Conservation (phyloP, 371 early-diverging fungal species). For the Mortierella sp. region DNA sequence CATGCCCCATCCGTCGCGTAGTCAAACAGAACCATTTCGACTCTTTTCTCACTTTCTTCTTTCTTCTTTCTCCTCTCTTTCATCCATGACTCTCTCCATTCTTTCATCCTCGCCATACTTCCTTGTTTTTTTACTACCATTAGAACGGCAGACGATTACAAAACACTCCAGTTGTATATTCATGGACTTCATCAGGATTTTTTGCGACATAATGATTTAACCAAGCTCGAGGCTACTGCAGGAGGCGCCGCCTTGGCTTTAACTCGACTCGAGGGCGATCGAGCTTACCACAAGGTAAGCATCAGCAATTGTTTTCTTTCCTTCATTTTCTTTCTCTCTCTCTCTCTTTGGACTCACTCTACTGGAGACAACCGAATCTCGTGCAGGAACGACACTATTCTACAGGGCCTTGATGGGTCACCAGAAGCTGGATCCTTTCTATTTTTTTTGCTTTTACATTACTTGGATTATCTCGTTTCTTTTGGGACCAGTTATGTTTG, state of each 20-base stretch:
- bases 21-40: neutral
- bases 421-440: too few relatives aligned
- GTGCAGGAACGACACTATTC: too few relatives aligned
- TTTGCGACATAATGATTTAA: slow-evolving; percentile 27
- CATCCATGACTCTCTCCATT: neutral
- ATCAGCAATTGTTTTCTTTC: too few relatives aligned
- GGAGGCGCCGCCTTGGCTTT: slow-evolving; percentile 39
- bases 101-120: neutral
- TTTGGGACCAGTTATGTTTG: too few relatives aligned
- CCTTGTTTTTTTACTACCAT: neutral
- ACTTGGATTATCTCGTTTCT: neutral
- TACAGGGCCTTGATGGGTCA: too few relatives aligned
- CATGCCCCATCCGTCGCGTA: neutral
- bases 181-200: slow-evolving; percentile 49
- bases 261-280: slow-evolving; percentile 40
- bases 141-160: slow-evolving; percentile 19
- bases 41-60: neutral
- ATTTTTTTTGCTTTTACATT: too few relatives aligned
- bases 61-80: neutral
- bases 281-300: slow-evolving; percentile 36
- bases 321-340: too few relatives aligned
- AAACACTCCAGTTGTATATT: slow-evolving; percentile 30
- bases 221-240: slow-evolving; percentile 42
- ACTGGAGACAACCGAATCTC: too few relatives aligned
- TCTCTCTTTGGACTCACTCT: too few relatives aligned